Evolutionary conservation across 2,329 filamentous ascomycete genomes (phyloP), one percentile per base, ranked within the genome.

Genomic region (Aquanectria penicillioides): DNA sequence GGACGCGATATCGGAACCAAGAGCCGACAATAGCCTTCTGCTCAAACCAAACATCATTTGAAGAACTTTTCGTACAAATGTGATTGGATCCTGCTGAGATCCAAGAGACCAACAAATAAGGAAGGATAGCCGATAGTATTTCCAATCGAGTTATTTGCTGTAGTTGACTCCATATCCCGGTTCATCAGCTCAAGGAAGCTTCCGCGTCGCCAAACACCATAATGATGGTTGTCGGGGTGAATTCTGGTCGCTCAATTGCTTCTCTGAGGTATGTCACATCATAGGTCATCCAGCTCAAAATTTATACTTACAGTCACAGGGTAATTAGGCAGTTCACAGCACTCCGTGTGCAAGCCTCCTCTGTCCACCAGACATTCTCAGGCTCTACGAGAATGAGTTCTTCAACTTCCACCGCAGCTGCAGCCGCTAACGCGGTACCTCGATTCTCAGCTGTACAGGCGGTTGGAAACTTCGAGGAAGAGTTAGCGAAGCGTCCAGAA

Each of bases 381-480:
- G 54, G 43, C 2, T 34, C 22, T 22, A 18, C 51, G 1, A 56
- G 66, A 41, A 43, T 58, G 44, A 67, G 37, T 26, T 67, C 57
- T 8, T 59, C 64, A 23, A 23, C 56, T n/a, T 54, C 57, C 8
- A 44, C 29, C 11, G 31, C 59, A 9, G 40, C 44, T 10, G 44
- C 58, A 34, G 57, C 50, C 10, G 18, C 28, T 13, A 64, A 59
- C n/a, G 44, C 58, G 6, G 41, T 50, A 54, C 61, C 49, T 59
- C 62, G 43, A 59, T 73, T 67, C 43, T 63, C 64, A n/a, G 65
- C 62, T 38, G 64, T 73, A 2, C 64, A 71, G 6, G 53, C 58
- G 3, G 61, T 68, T 3, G 41, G 31, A 25, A 58, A 69, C 33
- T 73, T 72, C 15, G 44, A 66, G 9, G 46, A 71, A 9, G 69